Percentiles rank a stretch among this genome's conserved stretches.
These are phyloP conservation scores for Periglandula ipomoeae DNA, from an alignment of 2,329 filamentous ascomycete genomes.

Conservation along the genomic window DNA sequence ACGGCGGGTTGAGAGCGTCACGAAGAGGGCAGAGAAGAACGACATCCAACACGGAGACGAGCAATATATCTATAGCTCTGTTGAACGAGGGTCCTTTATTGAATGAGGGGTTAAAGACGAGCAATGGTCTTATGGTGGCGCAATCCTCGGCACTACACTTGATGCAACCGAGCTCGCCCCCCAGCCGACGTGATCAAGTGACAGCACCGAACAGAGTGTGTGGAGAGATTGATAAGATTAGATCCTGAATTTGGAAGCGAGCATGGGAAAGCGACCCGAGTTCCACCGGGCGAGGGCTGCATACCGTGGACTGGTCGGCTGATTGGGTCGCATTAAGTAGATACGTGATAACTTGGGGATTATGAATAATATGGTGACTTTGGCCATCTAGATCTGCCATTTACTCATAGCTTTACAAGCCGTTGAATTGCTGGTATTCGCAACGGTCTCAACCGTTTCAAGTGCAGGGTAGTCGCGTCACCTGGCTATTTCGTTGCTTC, in stretches of 20 bases:
- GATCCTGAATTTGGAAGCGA: not conserved
- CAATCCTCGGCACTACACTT: too few species aligned
- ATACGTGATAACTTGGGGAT: too few species aligned
- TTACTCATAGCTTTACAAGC: too few species aligned
- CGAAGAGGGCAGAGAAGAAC: not conserved
- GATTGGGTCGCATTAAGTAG: too few species aligned
- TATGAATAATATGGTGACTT: too few species aligned
- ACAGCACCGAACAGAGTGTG: not conserved
- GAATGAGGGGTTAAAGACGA: not conserved
- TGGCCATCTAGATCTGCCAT: too few species aligned
- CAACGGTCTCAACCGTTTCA: too few species aligned
- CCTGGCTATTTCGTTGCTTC: too few species aligned
- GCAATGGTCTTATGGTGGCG: not conserved
- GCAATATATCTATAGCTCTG: not conserved
- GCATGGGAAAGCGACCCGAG: not conserved
- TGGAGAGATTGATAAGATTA: constrained; percentile 16
- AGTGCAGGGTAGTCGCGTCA: too few species aligned
- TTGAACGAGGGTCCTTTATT: not conserved
- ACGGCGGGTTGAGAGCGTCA: not conserved
- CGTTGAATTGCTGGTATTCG: too few species aligned
- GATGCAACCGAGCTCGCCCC: not conserved
- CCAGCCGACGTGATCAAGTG: constrained; percentile 6
- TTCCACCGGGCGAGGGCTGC: not conserved
- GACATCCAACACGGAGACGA: not conserved
- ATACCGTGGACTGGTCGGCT: too few species aligned